phyloP scores from a whole-genome alignment of 192 early-diverging fungal genomes.

The Entomortierella chlamydospora region DNA sequence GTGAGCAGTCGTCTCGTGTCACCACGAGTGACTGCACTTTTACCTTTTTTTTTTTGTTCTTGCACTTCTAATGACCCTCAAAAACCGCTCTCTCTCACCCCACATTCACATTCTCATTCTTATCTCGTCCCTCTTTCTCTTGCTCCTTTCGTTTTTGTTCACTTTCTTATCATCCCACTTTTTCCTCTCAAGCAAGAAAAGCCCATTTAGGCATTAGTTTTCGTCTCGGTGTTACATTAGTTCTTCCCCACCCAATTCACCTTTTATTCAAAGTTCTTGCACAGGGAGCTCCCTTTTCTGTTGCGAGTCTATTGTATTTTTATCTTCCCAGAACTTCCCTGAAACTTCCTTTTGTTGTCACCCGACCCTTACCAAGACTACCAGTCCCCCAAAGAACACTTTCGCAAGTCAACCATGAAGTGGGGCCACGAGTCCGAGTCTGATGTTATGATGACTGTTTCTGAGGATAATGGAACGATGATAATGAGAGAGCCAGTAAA shows the following conservation, averaged over 20 bases:
- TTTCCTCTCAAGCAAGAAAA: not conserved
- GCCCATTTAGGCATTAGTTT: too few relatives aligned
- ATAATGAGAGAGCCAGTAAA: too few relatives aligned
- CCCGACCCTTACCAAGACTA: slow-evolving; percentile 1
- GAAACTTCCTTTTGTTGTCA: slow-evolving; percentile 2
- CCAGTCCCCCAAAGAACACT: not conserved
- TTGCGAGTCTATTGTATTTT: not conserved
- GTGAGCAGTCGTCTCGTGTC: not conserved
- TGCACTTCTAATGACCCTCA: not conserved
- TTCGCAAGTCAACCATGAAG: slow-evolving; percentile 6
- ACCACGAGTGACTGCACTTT: slow-evolving; percentile 6
- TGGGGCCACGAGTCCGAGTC: slow-evolving; percentile 15
- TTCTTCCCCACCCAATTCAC: not conserved
- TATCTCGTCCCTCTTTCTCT: not conserved
- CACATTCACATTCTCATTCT: not conserved
- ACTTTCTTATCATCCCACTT: not conserved
- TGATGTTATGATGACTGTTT: not conserved
- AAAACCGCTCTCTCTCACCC: not conserved
- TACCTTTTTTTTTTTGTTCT: slow-evolving; percentile 1
- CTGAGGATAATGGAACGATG: not conserved
- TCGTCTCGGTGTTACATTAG: too few relatives aligned
- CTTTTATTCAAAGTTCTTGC: not conserved
- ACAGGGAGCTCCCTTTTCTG: not conserved
- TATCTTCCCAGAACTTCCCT: slow-evolving; percentile 2
- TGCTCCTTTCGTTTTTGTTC: not conserved